Evolutionary conservation across 768 basidiomycete species (phyloP).

Genomic region (Hebeloma cylindrosporum): DNA sequence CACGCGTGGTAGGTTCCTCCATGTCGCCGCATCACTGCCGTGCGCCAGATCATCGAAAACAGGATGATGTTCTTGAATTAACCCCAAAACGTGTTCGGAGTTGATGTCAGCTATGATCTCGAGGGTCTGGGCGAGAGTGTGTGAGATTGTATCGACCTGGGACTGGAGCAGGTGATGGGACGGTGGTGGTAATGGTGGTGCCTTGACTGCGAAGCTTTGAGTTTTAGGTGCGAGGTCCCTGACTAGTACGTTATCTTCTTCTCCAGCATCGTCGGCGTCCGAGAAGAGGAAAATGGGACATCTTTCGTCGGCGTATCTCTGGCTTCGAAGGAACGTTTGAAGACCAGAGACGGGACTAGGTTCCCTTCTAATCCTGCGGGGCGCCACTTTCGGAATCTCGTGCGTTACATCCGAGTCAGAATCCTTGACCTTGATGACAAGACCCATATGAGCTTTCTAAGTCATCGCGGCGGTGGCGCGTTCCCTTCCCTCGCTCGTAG

Average conservation of each 20-base stretch:
- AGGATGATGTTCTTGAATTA: slow-evolving; percentile 46
- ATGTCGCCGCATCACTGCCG: too few species aligned
- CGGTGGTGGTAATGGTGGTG: slow-evolving; percentile 8
- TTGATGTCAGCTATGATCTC: slow-evolving; percentile 74
- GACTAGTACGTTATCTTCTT: not conserved
- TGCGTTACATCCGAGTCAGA: slow-evolving; percentile 39
- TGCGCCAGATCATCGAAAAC: slow-evolving; percentile 30
- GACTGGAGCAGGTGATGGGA: slow-evolving; percentile 7
- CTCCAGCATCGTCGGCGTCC: too few species aligned
- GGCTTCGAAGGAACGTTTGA: too few species aligned
- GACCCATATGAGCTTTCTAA: slow-evolving; percentile 12
- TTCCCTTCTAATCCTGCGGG: not conserved
- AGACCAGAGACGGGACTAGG: slow-evolving; percentile 1
- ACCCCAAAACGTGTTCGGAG: slow-evolving; percentile 48
- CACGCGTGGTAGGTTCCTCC: too few species aligned
- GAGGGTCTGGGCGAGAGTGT: slow-evolving; percentile 48
- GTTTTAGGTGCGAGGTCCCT: slow-evolving; percentile 6
- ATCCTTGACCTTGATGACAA: slow-evolving; percentile 53
- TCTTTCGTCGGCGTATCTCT: too few species aligned
- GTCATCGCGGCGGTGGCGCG: not conserved
- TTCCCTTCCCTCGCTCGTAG: not conserved
- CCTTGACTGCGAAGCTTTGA: not conserved
- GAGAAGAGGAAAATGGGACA: too few species aligned
- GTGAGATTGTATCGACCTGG: slow-evolving; percentile 20
- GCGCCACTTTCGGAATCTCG: not conserved